These are phyloP conservation scores for Euphorbia peplus DNA, from an alignment of 345 rosid species.

Conservation along the genomic window DNA sequence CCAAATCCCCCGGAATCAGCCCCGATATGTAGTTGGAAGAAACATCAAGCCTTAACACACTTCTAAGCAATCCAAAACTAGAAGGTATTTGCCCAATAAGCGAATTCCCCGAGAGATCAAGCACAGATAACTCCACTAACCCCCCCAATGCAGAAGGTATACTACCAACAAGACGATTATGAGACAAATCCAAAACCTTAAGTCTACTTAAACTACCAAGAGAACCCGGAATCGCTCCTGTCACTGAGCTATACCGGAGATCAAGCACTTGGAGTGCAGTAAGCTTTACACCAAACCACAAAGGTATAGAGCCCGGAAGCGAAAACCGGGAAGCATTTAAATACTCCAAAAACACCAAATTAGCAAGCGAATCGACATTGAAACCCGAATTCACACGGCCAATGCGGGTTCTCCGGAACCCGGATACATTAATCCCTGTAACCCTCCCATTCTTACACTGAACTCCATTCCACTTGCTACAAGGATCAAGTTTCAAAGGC, in stretches of 20 bases:
- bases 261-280: slow-evolving; percentile 23
- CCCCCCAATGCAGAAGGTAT: slow-evolving; percentile 20
- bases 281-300: slow-evolving; percentile 21
- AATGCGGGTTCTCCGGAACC: slow-evolving; percentile 25
- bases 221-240: slow-evolving; percentile 25
- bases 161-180: slow-evolving; percentile 21
- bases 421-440: slow-evolving; percentile 23
- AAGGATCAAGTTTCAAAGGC: slow-evolving; percentile 24
- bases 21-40: slow-evolving; percentile 30
- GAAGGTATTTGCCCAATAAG: slow-evolving; percentile 22
- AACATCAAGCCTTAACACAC: slow-evolving; percentile 26
- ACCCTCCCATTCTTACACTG: slow-evolving; percentile 25
- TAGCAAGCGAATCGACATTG: slow-evolving; percentile 20
- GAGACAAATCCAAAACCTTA: slow-evolving; percentile 16
- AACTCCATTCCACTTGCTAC: slow-evolving; percentile 23
- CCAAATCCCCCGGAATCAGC: slow-evolving; percentile 18
- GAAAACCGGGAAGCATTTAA: slow-evolving; percentile 30
- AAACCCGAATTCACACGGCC: slow-evolving; percentile 22
- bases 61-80: slow-evolving; percentile 13
- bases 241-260: slow-evolving; percentile 26
- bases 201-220: slow-evolving; percentile 24
- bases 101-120: slow-evolving; percentile 28
- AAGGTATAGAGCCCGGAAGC: slow-evolving; percentile 29
- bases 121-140: slow-evolving; percentile 13
- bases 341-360: slow-evolving; percentile 24